Base-by-base conservation (phyloP, 305 asterid species). In the Lippia alba region DNA sequence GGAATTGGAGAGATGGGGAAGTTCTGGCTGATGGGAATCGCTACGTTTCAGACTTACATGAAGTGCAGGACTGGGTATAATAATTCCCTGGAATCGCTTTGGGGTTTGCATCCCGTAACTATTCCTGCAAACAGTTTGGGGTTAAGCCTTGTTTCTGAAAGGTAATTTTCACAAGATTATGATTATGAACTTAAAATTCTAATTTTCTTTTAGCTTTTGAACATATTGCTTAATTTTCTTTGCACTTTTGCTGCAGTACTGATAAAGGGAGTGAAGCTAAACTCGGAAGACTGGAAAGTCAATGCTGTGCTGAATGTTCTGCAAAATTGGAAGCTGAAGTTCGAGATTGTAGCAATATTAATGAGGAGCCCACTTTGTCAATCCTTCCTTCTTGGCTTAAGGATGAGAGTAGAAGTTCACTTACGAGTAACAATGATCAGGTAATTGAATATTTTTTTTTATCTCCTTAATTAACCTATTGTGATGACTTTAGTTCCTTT, bases 331-430 rank as follows among this genome's bases (percentile, higher is more conserved):
- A 86, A 73, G 69, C 50, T 8, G 87, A 86, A 74, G 85, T 80
- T 54, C 61, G 73, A 59, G 66, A 64, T 36, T 36, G 9, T 36
- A 8, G 45, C 36, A 41, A 20, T 7, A 69, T 24, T 24, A 24
- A 24, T 24, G 30, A 63, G 32, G 84, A 75, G 54, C 66, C 83
- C 48, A 65, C 86, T 33, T 69, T 84, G 71, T 84, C 96, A 20
- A 82, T 76, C 69, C 71, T 92, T 69, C 98, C 98, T 67, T 78
- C 83, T 64, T 92, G 98, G 98, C 97, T 90, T n/a, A 87, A 80
- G 68, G 85, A 84, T 46, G 95, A 90, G 71, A 75, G 81, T 39
- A 79, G 66, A 78, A 77, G 87, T 76, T 80, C 77, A 14, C 30
- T 24, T 24, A 24, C 30, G 1, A 71, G 69, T 56, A 75, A 53